Base-by-base conservation (phyloP, 768 basidiomycete species). In the Suillus subalutaceus region DNA sequence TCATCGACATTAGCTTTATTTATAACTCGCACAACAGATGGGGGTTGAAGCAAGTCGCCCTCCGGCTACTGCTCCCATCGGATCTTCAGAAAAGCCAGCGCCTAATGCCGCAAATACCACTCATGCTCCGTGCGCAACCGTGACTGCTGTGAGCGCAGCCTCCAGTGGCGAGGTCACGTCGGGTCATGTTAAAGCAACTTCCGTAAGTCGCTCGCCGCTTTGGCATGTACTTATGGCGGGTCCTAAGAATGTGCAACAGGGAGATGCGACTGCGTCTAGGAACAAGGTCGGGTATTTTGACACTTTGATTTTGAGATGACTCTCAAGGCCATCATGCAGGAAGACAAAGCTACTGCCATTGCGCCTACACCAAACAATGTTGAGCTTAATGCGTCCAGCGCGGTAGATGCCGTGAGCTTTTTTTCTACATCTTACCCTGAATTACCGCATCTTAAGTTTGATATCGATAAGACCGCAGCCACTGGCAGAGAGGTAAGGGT, bases 41-140 rank as follows among this genome's bases (percentile, higher is more conserved):
- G 63, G 46, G 37, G 55, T 20, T 12, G 63, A 67, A 58, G 43
- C 63, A 57, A 67, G 56, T n/a, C 64, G 55, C 20, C 56, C 41
- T 44, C 56, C 48, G 23, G 16, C 8, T 43, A 40, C 38, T 26
- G 32, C 63, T 20, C 15, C 43, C 8, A 10, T 35, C 13, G 53
- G 43, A 35, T 26, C 30, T 41, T 30, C 12, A 41, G 64, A 59
- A 32, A 37, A 9, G 30, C 16, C 66, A 48, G 55, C 30, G 37
- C 35, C 15, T 10, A 23, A 40, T 26, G 32, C n/a, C 32, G 35
- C 4, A 26, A 23, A 52, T 16, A 13, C 35, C 20, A n/a, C 37
- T 44, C 62, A 37, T n/a, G 63, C 40, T 59, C 58, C 23, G n/a
- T 40, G 37, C 23, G 15, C 37, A 37, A 41, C 40, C 16, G 40